Base-by-base conservation (phyloP, 2,329 filamentous ascomycete genomes). In the Ophiostoma triangulosporum region DNA sequence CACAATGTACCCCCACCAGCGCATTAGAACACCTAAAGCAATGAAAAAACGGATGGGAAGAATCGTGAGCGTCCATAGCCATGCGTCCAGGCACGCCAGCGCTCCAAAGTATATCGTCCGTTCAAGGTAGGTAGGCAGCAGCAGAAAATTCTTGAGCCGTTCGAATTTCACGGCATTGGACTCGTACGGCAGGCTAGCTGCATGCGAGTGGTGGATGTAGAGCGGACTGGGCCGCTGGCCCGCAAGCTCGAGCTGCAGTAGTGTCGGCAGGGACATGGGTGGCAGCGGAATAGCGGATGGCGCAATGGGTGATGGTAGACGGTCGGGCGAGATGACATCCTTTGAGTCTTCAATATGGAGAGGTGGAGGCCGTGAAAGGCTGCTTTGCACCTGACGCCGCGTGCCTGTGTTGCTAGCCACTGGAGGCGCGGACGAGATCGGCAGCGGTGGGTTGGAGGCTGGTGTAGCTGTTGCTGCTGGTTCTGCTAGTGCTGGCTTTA, bases 1-100 rank as follows among this genome's bases (percentile, higher is more conserved):
- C 2, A 91, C 60, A 22, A 89, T 78, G 32, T 84, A 79, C 2
- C 68, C 74, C 87, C 88, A 95, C 76, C 90, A 97, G 56, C 79
- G 77, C 9, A 81, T 66, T 26, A 98, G 70, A 2, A 97, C 81
- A 20, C 80, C 80, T 0, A 91, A 62, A 1, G 93, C 91, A 55
- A 90, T 85, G 52, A 86, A 66, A 61, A 98, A 97, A 2, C 93
- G 80, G 56, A 98, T 76, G 0, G 93, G 93, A 0, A 98, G 72
- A 45, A 98, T 95, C 0, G 93, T 98, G 62, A 98, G 94, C 0
- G 88, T 94, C 69, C 96, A 93, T 1, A 98, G 77, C 89, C 91
- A 98, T 1, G 91, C 86, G 65, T 98, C 93, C 6, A 98, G 73
- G 68, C 93, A 98, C 6, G 91, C 90, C 32, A 97, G 69, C 0